Conservation (phyloP, 2,329 filamentous ascomycete genomes). For the Calcarisporium arbuscula region DNA sequence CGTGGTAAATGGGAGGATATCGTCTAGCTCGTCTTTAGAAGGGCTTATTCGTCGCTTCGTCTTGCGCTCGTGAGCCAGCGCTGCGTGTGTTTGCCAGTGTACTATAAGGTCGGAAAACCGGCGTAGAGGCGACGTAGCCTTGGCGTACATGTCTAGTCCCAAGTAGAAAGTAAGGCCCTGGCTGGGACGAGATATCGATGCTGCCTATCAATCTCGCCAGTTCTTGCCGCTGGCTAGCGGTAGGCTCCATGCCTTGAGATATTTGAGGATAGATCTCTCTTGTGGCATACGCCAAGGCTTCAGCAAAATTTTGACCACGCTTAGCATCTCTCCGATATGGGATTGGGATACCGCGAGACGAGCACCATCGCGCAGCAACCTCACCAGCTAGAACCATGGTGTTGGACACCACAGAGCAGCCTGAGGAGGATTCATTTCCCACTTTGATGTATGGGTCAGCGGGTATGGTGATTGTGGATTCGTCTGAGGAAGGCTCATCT, state of each 20-base stretch:
- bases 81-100: slow-evolving; percentile 61
- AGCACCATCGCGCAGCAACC: slow-evolving; percentile 55
- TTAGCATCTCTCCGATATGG: slow-evolving; percentile 50
- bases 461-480: slow-evolving; percentile 18
- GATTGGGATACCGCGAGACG: slow-evolving; percentile 49
- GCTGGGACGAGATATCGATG: slow-evolving; percentile 44
- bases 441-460: slow-evolving; percentile 47
- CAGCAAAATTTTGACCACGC: slow-evolving; percentile 26
- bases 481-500: slow-evolving; percentile 7
- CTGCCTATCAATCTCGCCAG: slow-evolving; percentile 34
- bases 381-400: slow-evolving; percentile 58
- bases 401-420: slow-evolving; percentile 28
- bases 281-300: slow-evolving; percentile 29
- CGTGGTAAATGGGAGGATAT: slow-evolving; percentile 40
- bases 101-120: slow-evolving; percentile 56
- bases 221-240: slow-evolving; percentile 20
- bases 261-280: slow-evolving; percentile 28
- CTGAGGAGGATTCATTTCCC: slow-evolving; percentile 20
- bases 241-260: slow-evolving; percentile 25
- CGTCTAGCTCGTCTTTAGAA: slow-evolving; percentile 19
- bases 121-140: slow-evolving; percentile 60
- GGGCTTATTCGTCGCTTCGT: slow-evolving; percentile 18
- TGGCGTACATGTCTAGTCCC: slow-evolving; percentile 56
- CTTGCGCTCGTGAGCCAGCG: slow-evolving; percentile 41
- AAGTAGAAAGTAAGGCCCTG: slow-evolving; percentile 50